These are phyloP conservation scores for Parachaetomium inaequale DNA, from an alignment of 495 filamentous ascomycete genomes.

Conservation along the genomic window DNA sequence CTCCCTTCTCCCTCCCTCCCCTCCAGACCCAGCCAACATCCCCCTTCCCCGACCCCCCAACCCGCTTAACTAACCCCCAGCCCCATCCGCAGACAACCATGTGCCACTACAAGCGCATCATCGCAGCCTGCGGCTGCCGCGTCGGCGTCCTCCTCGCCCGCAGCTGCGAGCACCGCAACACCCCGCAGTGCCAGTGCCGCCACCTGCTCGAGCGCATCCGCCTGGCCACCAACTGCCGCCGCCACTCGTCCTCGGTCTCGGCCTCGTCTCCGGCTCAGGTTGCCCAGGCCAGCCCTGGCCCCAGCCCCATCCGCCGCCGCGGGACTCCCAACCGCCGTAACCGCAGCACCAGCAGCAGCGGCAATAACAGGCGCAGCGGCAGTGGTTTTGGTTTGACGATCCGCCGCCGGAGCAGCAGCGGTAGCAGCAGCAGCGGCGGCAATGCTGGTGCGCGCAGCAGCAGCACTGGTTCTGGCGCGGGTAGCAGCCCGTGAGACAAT, in stretches of 20 bases:
- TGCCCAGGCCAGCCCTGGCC: not conserved
- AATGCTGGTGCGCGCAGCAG: too few species aligned
- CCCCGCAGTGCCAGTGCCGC: not conserved
- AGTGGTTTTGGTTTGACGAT: too few species aligned
- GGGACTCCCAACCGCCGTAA: too few species aligned
- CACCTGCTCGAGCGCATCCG: conserved; percentile 6
- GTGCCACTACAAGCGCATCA: conserved; percentile 11
- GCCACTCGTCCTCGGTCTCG: not conserved
- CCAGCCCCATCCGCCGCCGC: too few species aligned
- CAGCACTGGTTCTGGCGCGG: too few species aligned
- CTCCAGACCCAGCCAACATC: not conserved
- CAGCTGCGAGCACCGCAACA: not conserved
- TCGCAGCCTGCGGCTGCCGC: conserved; percentile 9
- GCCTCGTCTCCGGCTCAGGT: not conserved
- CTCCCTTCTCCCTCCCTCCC: not conserved
- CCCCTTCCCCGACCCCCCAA: not conserved
- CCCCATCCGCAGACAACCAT: not conserved
- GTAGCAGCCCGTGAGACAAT: too few species aligned
- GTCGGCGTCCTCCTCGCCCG: not conserved
- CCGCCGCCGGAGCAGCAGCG: too few species aligned
- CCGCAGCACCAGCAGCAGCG: too few species aligned
- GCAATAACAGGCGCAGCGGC: too few species aligned
- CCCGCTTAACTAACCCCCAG: not conserved
- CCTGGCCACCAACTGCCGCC: not conserved
- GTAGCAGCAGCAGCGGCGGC: too few species aligned